phyloP scores from a whole-genome alignment of 2,329 filamentous ascomycete species.

The Alternaria angustiovoidea region DNA sequence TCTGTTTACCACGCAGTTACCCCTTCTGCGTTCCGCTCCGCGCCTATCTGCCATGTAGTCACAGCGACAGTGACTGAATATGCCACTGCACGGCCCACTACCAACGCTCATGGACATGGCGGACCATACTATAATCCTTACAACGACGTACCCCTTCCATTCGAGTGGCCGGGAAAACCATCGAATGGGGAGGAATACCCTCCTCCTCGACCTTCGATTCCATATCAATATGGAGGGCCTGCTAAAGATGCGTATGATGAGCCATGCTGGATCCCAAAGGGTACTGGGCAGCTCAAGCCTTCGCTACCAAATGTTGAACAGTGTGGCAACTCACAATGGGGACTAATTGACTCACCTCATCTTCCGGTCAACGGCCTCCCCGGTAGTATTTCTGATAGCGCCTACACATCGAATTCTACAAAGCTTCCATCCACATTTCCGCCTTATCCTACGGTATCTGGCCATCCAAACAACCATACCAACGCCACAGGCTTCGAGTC shows the following conservation, averaged over 20 bases:
- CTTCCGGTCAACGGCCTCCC: slow-evolving; percentile 33
- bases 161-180: slow-evolving; percentile 38
- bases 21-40: slow-evolving; percentile 15
- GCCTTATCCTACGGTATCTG: slow-evolving; percentile 21
- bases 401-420: slow-evolving; percentile 1
- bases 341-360: slow-evolving; percentile 36
- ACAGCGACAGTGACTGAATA: slow-evolving; percentile 28
- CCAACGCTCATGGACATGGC: slow-evolving; percentile 35
- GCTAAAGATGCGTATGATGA: slow-evolving; percentile 29
- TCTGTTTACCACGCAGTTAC: slow-evolving; percentile 23
- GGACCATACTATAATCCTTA: slow-evolving; percentile 44
- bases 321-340: slow-evolving; percentile 43
- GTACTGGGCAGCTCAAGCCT: slow-evolving; percentile 25
- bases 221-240: slow-evolving; percentile 35
- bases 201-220: slow-evolving; percentile 29
- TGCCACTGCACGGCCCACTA: slow-evolving; percentile 26
- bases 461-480: slow-evolving; percentile 6
- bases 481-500: slow-evolving; percentile 17
- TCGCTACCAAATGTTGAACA: slow-evolving; percentile 33
- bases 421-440: neutral
- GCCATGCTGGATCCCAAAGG: slow-evolving; percentile 40
- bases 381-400: slow-evolving; percentile 11
- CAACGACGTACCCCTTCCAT: slow-evolving; percentile 36
- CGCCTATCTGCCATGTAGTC: slow-evolving; percentile 18
- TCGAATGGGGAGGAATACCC: slow-evolving; percentile 26